Percentiles rank a stretch among this genome's conserved stretches.
Conservation (phyloP, 2,329 filamentous ascomycete species). For the Arthrobotrys iridis region DNA sequence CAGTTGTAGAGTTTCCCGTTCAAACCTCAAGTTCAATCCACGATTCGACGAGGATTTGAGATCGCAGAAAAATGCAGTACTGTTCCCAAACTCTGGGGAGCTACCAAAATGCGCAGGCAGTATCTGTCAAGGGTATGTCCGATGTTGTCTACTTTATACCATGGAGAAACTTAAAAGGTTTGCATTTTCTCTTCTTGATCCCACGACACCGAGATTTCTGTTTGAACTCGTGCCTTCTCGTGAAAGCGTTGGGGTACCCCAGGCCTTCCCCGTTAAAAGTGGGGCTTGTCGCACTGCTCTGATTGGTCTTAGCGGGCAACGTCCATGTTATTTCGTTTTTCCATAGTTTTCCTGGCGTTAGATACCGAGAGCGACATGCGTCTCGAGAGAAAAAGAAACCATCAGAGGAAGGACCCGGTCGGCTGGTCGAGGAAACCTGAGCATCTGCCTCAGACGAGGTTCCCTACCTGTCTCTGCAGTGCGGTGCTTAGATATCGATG, state of each 20-base stretch:
- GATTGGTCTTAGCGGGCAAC: slow-evolving; percentile 31
- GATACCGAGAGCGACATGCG: slow-evolving; percentile 50
- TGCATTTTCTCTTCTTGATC: slow-evolving; percentile 18
- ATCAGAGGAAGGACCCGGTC: slow-evolving; percentile 19
- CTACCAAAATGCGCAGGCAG: slow-evolving; percentile 40
- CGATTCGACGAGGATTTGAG: slow-evolving; percentile 5
- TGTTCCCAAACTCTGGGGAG: slow-evolving; percentile 15
- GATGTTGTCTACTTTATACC: slow-evolving; percentile 49
- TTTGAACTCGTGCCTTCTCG: slow-evolving; percentile 36
- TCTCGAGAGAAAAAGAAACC: slow-evolving; percentile 31
- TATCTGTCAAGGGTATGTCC: slow-evolving; percentile 37
- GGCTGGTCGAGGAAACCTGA: slow-evolving; percentile 22
- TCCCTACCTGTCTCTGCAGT: slow-evolving; percentile 17
- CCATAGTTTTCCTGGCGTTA: slow-evolving; percentile 36
- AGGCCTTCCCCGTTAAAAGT: slow-evolving; percentile 29
- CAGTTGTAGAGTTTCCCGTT: background rate
- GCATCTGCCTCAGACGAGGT: slow-evolving; percentile 18
- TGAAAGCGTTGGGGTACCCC: slow-evolving; percentile 52
- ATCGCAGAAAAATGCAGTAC: slow-evolving; percentile 23
- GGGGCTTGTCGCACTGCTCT: slow-evolving; percentile 2
- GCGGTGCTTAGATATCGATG: slow-evolving; percentile 24
- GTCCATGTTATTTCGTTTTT: slow-evolving; percentile 39
- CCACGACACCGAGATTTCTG: slow-evolving; percentile 23
- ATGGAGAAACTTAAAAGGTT: slow-evolving; percentile 31
- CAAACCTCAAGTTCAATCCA: slow-evolving; percentile 2